Evolutionary conservation across 2,329 filamentous ascomycete species (phyloP), one percentile per base, ranked within the genome.

Genomic region (Lasiodiplodia sp.): DNA sequence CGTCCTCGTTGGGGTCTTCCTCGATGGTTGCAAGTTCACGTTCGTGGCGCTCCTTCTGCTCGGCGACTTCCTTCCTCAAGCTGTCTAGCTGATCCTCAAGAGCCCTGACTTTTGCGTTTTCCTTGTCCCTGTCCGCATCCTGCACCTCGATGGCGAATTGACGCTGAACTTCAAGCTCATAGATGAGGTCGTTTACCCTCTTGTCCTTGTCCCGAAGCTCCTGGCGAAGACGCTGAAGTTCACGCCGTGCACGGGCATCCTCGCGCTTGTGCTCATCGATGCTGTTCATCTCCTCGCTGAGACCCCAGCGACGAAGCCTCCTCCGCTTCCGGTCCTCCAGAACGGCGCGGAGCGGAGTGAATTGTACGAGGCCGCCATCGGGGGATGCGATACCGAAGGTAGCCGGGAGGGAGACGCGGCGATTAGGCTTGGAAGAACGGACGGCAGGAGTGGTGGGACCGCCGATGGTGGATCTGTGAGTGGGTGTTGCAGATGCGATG

Each of bases 201-300:
- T 71, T 69, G 51, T 83, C 77, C 67, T 77, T 79, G 47, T 77
- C 75, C 6, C 71, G 70, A 44, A 82, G 76, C 72, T 82, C 77
- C 37, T 74, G 71, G 53, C 75, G 77, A 3, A 82, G 73, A 53
- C 78, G 74, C 16, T 78, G 67, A n/a, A 80, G 71, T 70, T 77
- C 76, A 40, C 74, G 71, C 23, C 69, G 68, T 16, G 70, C 67
- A 74, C 77, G 79, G 70, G 73, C 75, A 68, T 79, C 77, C 62
- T 78, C 72, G 72, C 76, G 78, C 70, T 77, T 73, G 70, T 80
- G 75, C 58, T 78, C 75, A 28, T 80, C 77, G 62, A 80, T 76
- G 37, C 73, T 73, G 67, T 78, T 81, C 60, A 81, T 76, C 71
- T 81, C 78, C 69, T 82, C 79, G 71, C 79, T 80, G 7, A 80